These are phyloP conservation scores for Kuraishia capsulata DNA, from an alignment of 805 yeast genomes.

Conservation along the genomic window DNA sequence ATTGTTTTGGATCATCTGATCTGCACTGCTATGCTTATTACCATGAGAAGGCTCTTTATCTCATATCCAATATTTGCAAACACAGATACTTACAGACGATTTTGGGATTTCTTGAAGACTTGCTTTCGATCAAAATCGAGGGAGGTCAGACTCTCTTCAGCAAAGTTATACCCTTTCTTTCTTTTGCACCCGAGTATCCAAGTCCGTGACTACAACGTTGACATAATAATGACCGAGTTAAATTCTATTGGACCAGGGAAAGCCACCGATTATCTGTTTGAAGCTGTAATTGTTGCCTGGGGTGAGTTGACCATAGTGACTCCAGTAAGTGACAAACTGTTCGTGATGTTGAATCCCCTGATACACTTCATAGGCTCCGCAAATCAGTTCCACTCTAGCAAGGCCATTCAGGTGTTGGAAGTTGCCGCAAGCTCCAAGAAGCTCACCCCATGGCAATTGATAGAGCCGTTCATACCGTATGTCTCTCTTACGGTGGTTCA, in stretches of 20 bases:
- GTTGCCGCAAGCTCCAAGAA: conserved; percentile 46
- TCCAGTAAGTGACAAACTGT: conserved; percentile 54
- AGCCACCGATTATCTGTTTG: conserved; percentile 34
- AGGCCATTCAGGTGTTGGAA: conserved; percentile 58
- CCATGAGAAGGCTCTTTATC: conserved; percentile 39
- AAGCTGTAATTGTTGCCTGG: conserved; percentile 53
- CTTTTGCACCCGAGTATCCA: conserved; percentile 30
- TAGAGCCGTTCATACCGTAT: conserved; percentile 72
- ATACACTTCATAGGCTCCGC: conserved; percentile 57
- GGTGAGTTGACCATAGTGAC: conserved; percentile 54
- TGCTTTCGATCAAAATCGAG: conserved; percentile 36
- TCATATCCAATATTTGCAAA: conserved; percentile 10
- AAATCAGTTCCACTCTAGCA: conserved; percentile 56
- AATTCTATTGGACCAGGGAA: conserved; percentile 30
- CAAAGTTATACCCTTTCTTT: conserved; percentile 45
- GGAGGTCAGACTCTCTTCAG: conserved; percentile 44
- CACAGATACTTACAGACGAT: conserved; percentile 13
- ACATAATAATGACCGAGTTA: conserved; percentile 30
- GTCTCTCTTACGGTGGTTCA: conserved; percentile 58
- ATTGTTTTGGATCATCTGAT: neutral
- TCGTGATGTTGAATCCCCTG: conserved; percentile 54
- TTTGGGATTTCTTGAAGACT: conserved; percentile 31
- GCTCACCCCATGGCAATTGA: conserved; percentile 67
- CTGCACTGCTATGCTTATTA: conserved; percentile 24
- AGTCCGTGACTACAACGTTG: conserved; percentile 33